A percentile compares a stretch with the other conserved stretches of the same genome.
Evolutionary conservation across 768 basidiomycete species (phyloP).

Genomic region (Phlebiopsis gigantea): DNA sequence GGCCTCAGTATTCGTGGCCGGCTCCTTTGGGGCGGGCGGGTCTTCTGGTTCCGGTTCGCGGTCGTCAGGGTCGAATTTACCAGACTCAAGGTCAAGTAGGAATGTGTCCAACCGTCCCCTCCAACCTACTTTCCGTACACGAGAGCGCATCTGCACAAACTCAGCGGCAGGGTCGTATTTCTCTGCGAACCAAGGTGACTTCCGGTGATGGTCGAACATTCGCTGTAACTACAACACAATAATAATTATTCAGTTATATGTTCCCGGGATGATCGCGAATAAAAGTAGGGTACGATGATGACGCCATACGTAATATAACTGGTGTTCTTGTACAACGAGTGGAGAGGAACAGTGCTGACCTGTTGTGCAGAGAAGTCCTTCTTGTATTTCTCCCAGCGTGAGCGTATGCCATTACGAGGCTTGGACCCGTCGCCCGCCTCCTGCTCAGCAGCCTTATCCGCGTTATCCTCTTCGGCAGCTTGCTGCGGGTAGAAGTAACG

Average conservation of each 20-base stretch:
- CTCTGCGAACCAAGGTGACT: conserved; percentile 96
- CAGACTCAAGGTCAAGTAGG: conserved; percentile 73
- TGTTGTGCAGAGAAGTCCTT: conserved; percentile 84
- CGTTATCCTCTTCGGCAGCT: conserved; percentile 76
- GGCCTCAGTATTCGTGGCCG: conserved; percentile 34
- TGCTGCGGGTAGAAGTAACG: conserved; percentile 69
- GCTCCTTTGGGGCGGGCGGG: conserved; percentile 44
- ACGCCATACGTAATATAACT: neutral
- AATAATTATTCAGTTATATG: conserved; percentile 8
- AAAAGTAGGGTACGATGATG: neutral
- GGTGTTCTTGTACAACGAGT: neutral
- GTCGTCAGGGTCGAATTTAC: conserved; percentile 79
- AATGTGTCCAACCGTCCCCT: conserved; percentile 83
- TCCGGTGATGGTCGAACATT: conserved; percentile 92
- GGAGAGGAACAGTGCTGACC: conserved; percentile 48
- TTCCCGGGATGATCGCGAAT: neutral
- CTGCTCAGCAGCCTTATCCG: conserved; percentile 79
- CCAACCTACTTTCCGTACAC: conserved; percentile 85
- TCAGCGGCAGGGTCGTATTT: conserved; percentile 83
- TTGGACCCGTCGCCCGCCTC: conserved; percentile 79
- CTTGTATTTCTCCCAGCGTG: conserved; percentile 91
- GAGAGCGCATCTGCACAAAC: conserved; percentile 62
- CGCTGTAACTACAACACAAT: conserved; percentile 69
- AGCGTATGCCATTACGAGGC: conserved; percentile 78
- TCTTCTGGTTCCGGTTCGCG: conserved; percentile 52